Percentiles rank a stretch among this genome's conserved stretches.
Evolutionary conservation across 2,329 filamentous ascomycete species (phyloP).

Genomic region (Sarocladium kiliense): DNA sequence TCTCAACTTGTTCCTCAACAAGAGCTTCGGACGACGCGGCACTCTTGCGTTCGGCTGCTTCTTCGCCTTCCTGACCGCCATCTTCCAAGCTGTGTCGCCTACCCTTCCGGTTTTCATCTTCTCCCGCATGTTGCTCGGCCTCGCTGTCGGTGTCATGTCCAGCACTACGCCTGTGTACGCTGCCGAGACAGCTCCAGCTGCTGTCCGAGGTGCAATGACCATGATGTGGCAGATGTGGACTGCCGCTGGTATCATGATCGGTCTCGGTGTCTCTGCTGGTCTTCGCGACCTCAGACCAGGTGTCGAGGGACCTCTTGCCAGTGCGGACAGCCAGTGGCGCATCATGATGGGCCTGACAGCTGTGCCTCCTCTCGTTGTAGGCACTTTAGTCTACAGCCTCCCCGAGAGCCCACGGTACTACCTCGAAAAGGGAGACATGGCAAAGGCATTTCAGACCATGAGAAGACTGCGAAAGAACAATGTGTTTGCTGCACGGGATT

Average conservation of each 20-base stretch:
- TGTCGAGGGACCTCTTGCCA: neutral
- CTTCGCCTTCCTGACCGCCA: slow-evolving; percentile 37
- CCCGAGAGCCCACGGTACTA: slow-evolving; percentile 47
- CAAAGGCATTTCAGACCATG: slow-evolving; percentile 39
- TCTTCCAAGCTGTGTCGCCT: slow-evolving; percentile 36
- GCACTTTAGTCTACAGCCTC: slow-evolving; percentile 42
- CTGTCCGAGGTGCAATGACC: slow-evolving; percentile 25
- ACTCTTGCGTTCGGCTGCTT: slow-evolving; percentile 59
- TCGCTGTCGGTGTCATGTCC: slow-evolving; percentile 25
- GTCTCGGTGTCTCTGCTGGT: slow-evolving; percentile 26
- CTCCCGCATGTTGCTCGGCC: slow-evolving; percentile 22
- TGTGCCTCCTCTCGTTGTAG: slow-evolving; percentile 42
- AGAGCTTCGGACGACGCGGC: slow-evolving; percentile 54
- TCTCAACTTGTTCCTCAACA: slow-evolving; percentile 41
- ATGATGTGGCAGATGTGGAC: slow-evolving; percentile 28
- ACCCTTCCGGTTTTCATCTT: slow-evolving; percentile 15
- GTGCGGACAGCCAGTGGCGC: slow-evolving; percentile 20
- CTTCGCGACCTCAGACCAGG: slow-evolving; percentile 12
- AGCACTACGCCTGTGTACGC: slow-evolving; percentile 23
- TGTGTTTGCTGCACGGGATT: slow-evolving; percentile 43
- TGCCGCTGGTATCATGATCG: slow-evolving; percentile 31
- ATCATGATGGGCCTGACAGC: slow-evolving; percentile 42
- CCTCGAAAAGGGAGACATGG: slow-evolving; percentile 37
- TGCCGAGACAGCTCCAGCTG: slow-evolving; percentile 24
- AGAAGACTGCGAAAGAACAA: slow-evolving; percentile 38